These are phyloP conservation scores for Magnusiomyces fungicola DNA, from an alignment of 1,139 yeast species.

Conservation along the genomic window DNA sequence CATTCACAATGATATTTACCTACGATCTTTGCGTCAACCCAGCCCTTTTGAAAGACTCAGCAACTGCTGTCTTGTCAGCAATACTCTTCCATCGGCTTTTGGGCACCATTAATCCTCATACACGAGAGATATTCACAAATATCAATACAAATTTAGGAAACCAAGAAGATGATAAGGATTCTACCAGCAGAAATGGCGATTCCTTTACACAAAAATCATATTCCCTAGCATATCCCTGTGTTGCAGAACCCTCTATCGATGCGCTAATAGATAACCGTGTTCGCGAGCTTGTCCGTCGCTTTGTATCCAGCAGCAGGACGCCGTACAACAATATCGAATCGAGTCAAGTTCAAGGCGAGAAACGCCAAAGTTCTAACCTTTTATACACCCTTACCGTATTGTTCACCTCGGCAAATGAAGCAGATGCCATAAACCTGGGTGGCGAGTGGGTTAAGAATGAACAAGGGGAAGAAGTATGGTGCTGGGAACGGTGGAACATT, in stretches of 20 bases:
- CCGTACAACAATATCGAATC: neutral
- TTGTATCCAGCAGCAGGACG: neutral
- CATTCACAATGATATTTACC: constrained; percentile 28
- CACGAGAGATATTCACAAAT: constrained; percentile 32
- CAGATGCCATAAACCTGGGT: neutral
- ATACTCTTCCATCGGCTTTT: constrained; percentile 64
- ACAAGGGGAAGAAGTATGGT: neutral
- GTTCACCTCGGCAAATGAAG: neutral
- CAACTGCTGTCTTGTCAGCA: constrained; percentile 47
- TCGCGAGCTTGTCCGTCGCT: neutral
- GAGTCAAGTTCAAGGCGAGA: neutral
- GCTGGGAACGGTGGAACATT: constrained; percentile 1
- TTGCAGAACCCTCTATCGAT: constrained; percentile 1
- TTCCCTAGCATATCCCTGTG: neutral
- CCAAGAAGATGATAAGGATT: neutral
- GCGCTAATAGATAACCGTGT: neutral
- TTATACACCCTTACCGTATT: neutral
- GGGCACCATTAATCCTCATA: constrained; percentile 55
- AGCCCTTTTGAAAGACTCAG: constrained; percentile 31
- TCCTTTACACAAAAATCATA: neutral
- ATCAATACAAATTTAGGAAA: neutral
- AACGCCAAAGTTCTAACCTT: neutral
- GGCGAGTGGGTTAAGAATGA: neutral
- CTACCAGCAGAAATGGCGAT: neutral
- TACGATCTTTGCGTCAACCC: constrained; percentile 34